Base-by-base conservation (phyloP, 768 basidiomycete species). In the Bullera alba region DNA sequence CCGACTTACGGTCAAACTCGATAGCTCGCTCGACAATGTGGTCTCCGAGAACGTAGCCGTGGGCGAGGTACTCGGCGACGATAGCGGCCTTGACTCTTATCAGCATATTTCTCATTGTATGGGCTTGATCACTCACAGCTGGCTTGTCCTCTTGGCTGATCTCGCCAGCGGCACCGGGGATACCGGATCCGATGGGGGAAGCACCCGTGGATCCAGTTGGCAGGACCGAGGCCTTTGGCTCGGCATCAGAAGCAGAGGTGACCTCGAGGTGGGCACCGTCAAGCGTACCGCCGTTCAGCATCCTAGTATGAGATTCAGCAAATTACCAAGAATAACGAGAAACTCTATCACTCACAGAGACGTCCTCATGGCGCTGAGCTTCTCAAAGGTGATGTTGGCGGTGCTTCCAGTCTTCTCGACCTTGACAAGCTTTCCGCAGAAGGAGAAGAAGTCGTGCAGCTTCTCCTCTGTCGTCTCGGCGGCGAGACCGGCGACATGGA, bases 131-230 rank as follows among this genome's bases (percentile, higher is more conserved):
- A 47, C 67, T 46, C 27, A 68, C 69, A 52, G 60, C 66, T 19
- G 93, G 93, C 76, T 99, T 99, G 73, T 93, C 90, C 32, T 83
- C 79, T 74, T 95, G 91, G 15, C 85, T 81, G 62, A 86, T 77
- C 29, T 54, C 52, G 45, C 52, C 47, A 4, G 48, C 54, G 14
- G 51, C 51, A 27, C 51, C 50, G 4, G 50, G 53, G 16, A 50
- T 50, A 32, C 51, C 50, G 14, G 69, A 61, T 15, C 67, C 67
- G 38, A 69, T 68, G 15, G 70, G 64, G 4, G 70, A 67, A 16
- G 66, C 48, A 30, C 61, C 66, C 45, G 64, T 59, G 23, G 64
- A 56, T 6, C 57, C 64, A 32, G 64, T 56, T 35, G 70, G 70
- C 16, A 72, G 58, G 38, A 65, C 54, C 14, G 64, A 65, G n/a